Evolutionary conservation across 352 stramenopile genomes (phyloP).

Genomic region (Phytophthora sp.): DNA sequence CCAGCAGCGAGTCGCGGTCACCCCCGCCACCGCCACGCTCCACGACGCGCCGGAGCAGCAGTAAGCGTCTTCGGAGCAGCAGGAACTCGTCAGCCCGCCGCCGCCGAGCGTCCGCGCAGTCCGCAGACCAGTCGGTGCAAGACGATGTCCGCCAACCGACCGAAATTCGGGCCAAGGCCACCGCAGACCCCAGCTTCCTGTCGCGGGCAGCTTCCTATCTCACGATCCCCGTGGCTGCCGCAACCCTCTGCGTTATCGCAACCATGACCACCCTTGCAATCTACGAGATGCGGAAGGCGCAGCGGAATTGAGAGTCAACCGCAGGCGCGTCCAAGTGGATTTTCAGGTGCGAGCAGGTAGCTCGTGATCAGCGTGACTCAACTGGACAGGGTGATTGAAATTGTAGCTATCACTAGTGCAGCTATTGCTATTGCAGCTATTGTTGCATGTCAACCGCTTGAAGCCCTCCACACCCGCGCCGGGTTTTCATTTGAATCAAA

Average conservation of each 20-base stretch:
- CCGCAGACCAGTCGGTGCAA: constrained; percentile 3
- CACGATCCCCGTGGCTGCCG: constrained; percentile 31
- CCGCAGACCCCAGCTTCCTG: constrained; percentile 16
- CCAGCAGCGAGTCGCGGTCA: constrained; percentile 30
- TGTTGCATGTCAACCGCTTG: too few relatives aligned
- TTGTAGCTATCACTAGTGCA: too few relatives aligned
- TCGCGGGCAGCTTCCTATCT: constrained; percentile 24
- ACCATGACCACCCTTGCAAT: constrained; percentile 36
- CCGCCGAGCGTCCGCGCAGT: constrained; percentile 4
- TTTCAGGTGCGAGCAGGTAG: background rate
- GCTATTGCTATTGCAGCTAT: too few relatives aligned
- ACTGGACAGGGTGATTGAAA: too few relatives aligned
- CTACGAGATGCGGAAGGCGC: constrained; percentile 27
- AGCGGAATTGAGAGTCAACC: constrained; percentile 33
- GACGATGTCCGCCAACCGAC: background rate
- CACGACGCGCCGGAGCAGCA: constrained; percentile 1
- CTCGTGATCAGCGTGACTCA: too few relatives aligned
- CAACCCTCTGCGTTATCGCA: constrained; percentile 38
- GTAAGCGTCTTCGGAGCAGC: constrained; percentile 15
- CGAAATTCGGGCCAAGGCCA: constrained; percentile 10
- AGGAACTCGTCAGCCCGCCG: constrained; percentile 6
- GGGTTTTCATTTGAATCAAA: too few relatives aligned
- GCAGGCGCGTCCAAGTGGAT: too few relatives aligned
- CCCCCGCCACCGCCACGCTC: constrained; percentile 15
- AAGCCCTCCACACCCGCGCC: too few relatives aligned